These are phyloP conservation scores for Gymnopilus junonius DNA, from an alignment of 768 basidiomycete species.

Conservation along the genomic window DNA sequence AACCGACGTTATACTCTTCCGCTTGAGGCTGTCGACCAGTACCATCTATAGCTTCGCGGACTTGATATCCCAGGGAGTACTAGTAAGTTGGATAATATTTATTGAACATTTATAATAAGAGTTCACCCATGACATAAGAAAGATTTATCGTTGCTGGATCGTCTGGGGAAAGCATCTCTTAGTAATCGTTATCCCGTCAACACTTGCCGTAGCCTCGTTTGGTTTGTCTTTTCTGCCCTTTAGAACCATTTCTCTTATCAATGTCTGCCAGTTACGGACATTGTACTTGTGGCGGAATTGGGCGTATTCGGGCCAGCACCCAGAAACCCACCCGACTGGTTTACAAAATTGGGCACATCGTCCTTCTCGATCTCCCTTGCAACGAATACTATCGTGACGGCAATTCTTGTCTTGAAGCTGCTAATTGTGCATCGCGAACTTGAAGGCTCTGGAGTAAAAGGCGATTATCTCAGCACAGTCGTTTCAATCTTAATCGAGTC, in stretches of 20 bases:
- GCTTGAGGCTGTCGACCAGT: not conserved
- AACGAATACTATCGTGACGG: not conserved
- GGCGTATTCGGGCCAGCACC: not conserved
- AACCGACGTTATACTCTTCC: not conserved
- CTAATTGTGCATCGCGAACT: not conserved
- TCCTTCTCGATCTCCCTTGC: not conserved
- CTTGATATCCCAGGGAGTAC: conserved; percentile 4
- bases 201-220: not conserved
- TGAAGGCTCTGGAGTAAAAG: not conserved
- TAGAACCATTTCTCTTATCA: not conserved
- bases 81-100: not conserved
- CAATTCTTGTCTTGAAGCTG: not conserved
- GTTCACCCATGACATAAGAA: too few species aligned
- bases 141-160: conserved; percentile 10
- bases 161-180: not conserved
- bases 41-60: not conserved
- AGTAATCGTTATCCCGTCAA: not conserved
- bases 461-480: not conserved
- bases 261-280: not conserved
- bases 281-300: not conserved
- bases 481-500: conserved; percentile 6
- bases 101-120: too few species aligned
- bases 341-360: not conserved
- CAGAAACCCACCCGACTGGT: not conserved
- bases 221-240: not conserved